Base-by-base conservation (phyloP, 345 rosid species). In the Pugionium dolabratum region DNA sequence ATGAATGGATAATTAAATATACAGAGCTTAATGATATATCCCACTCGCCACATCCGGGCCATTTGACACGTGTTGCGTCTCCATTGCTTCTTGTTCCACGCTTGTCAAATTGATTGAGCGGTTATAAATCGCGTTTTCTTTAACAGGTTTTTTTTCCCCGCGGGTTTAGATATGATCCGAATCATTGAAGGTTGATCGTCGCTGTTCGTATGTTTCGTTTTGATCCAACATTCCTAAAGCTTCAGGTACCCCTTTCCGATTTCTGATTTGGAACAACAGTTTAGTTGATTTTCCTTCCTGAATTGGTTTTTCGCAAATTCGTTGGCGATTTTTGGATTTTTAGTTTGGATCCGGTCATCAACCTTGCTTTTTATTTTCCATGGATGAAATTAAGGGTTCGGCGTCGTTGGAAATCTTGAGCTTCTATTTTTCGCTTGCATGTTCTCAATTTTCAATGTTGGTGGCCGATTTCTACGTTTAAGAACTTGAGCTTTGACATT, bases 141-240 rank as follows among this genome's bases (percentile, higher is more conserved):
- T n/a, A n/a, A n/a, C n/a, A n/a, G n/a, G n/a, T 51, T 3, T 1
- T n/a, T 11, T 41, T 4, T 34, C 28, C 59, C 64, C 69, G 69
- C 64, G 73, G 30, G 11, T 34, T 28, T 9, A 63, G 30, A 35
- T 43, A 54, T 66, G 73, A 54, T 45, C n/a, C 34, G 18, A 54
- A 46, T 30, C 30, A 35, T 62, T 67, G 68, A 40, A 67, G 41
- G 45, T 45, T 28, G 51, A 5, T 56, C 33, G 44, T 28, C 29
- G 64, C 40, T n/a, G n/a, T n/a, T 58, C 59, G 4, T 74, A 61
- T 74, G 78, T 67, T 74, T 74, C 54, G 78, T 48, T 74, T 67
- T 48, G 73, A 74, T 74, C 69, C 78, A 2, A 54, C 69, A 67
- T 74, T 61, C 53, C 7, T 67, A 28, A 67, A 67, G 39, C 73